These are phyloP conservation scores for Globisporangium mamillatum DNA, from an alignment of 352 stramenopile genomes.

Conservation along the genomic window DNA sequence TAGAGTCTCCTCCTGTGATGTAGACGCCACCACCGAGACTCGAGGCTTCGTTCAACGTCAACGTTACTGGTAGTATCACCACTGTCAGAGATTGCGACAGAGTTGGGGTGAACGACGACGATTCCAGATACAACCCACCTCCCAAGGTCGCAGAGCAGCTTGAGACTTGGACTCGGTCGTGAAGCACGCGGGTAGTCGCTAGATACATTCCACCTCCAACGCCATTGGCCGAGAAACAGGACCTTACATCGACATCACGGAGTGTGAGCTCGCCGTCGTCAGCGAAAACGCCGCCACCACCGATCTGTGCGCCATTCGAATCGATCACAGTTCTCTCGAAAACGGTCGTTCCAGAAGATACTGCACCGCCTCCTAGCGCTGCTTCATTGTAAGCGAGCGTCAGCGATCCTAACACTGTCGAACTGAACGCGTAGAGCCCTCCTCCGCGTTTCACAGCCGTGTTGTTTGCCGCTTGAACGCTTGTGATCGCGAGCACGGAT, in stretches of 20 bases:
- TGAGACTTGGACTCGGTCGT: constrained; percentile 22
- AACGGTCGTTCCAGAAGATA: constrained; percentile 6
- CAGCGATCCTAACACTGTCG: constrained; percentile 23
- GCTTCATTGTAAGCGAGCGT: constrained; percentile 24
- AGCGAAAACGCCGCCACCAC: constrained; percentile 30
- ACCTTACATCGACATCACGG: constrained; percentile 19
- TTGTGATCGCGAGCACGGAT: constrained; percentile 11
- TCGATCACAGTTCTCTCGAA: constrained; percentile 21
- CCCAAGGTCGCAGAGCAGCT: constrained; percentile 23
- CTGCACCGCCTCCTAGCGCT: constrained; percentile 25
- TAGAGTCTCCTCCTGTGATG: constrained; percentile 21
- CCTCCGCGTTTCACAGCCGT: constrained; percentile 25
- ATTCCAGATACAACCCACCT: constrained; percentile 33
- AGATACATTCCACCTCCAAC: constrained; percentile 31
- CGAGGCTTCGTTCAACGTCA: constrained; percentile 18
- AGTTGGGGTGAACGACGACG: constrained; percentile 20
- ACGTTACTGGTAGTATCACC: not conserved
- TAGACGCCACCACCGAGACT: constrained; percentile 32
- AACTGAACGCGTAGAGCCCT: constrained; percentile 24
- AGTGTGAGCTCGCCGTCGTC: constrained; percentile 24
- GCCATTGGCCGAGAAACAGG: constrained; percentile 20
- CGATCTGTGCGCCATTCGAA: constrained; percentile 20
- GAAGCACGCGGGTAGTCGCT: constrained; percentile 12
- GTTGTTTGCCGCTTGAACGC: constrained; percentile 22
- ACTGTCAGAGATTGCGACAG: not conserved